A percentile compares a stretch with the other conserved stretches of the same genome.
Conservation (phyloP, 306 rosid species). For the Argentina anserina region DNA sequence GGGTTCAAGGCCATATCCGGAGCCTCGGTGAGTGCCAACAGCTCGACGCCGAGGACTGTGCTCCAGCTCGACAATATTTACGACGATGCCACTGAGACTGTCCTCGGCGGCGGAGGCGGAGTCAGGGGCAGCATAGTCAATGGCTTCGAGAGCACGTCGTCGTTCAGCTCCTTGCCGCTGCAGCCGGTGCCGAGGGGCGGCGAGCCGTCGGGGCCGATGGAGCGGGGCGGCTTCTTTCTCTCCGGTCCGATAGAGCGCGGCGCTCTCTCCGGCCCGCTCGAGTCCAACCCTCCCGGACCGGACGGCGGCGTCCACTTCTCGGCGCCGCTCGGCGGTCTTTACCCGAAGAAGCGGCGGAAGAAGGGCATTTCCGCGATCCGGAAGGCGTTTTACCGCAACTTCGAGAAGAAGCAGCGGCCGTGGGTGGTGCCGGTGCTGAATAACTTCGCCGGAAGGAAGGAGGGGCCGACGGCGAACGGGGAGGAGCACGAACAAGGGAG, state of each 20-base stretch:
- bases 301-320: constrained; percentile 60
- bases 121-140: constrained; percentile 50
- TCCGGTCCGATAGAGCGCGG: constrained; percentile 92
- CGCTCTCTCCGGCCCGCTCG: constrained; percentile 85
- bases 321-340: constrained; percentile 72
- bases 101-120: constrained; percentile 36
- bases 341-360: constrained; percentile 54
- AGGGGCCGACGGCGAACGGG: constrained; percentile 33
- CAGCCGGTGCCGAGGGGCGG: constrained; percentile 72
- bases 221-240: constrained; percentile 76
- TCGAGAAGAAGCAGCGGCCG: constrained; percentile 80
- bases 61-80: constrained; percentile 50
- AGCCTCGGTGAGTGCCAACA: constrained; percentile 94
- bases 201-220: constrained; percentile 60
- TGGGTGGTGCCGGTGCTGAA: constrained; percentile 88
- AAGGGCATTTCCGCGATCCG: constrained; percentile 66
- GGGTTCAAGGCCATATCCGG: constrained; percentile 85
- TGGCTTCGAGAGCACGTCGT: constrained; percentile 86
- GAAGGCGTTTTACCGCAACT: constrained; percentile 61
- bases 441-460: constrained; percentile 62
- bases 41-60: constrained; percentile 73
- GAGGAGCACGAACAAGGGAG: constrained; percentile 29
- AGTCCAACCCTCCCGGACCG: constrained; percentile 27
- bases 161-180: constrained; percentile 76
- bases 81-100: constrained; percentile 48